Conservation (phyloP, 2,329 filamentous ascomycete genomes). For the Sphaerostilbella broomeana region DNA sequence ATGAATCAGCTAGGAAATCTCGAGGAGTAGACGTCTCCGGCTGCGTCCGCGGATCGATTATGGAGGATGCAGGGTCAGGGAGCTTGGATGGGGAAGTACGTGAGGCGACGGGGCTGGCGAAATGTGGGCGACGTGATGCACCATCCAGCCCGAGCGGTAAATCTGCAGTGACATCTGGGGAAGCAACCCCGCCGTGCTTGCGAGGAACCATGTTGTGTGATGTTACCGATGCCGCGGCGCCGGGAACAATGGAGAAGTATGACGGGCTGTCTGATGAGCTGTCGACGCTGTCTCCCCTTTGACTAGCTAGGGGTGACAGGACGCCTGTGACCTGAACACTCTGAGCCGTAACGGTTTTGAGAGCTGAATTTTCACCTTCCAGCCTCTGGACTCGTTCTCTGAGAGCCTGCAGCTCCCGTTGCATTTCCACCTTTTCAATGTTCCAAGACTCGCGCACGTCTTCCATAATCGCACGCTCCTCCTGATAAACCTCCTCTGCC, state of each 20-base stretch:
- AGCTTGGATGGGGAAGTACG: conserved; percentile 28
- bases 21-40: conserved; percentile 28
- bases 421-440: conserved; percentile 35
- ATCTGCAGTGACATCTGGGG: conserved; percentile 2
- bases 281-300: conserved; percentile 21
- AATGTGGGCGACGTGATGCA: conserved; percentile 30
- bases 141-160: conserved; percentile 30
- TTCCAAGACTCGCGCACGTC: conserved; percentile 43
- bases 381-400: conserved; percentile 32
- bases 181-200: neutral
- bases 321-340: conserved; percentile 25
- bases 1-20: conserved; percentile 27
- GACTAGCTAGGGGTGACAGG: conserved; percentile 25
- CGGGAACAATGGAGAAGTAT: conserved; percentile 17
- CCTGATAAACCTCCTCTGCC: conserved; percentile 49
- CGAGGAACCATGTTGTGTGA: conserved; percentile 16
- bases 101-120: conserved; percentile 25
- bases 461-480: conserved; percentile 48
- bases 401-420: conserved; percentile 36
- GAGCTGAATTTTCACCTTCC: conserved; percentile 31
- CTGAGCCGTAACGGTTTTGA: conserved; percentile 26
- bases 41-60: conserved; percentile 41
- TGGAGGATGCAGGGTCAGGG: conserved; percentile 31
- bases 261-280: conserved; percentile 15
- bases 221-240: conserved; percentile 16